phyloP scores from a whole-genome alignment of 1,284 basidiomycete genomes.

The Cutaneotrichosporon cyanovorans region DNA sequence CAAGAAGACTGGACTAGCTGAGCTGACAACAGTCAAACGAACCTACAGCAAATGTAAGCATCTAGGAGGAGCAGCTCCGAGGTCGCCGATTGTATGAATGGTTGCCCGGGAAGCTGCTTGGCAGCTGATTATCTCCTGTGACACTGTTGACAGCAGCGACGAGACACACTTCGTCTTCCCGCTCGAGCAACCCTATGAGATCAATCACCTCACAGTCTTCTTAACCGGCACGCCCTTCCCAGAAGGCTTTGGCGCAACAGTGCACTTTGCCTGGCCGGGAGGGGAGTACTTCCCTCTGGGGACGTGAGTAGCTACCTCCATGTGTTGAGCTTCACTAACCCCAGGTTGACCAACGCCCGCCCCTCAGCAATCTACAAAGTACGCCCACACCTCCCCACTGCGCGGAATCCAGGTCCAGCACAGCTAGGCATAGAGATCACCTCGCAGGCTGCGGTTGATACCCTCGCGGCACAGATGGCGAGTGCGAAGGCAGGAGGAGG shows the following conservation, averaged over 20 bases:
- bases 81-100: too few relatives aligned
- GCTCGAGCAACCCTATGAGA: conserved; percentile 63
- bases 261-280: conserved; percentile 83
- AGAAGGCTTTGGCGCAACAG: conserved; percentile 77
- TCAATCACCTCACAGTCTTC: conserved; percentile 87
- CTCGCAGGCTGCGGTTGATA: conserved; percentile 49
- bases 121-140: too few relatives aligned
- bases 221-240: conserved; percentile 77
- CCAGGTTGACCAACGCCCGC: conserved; percentile 80
- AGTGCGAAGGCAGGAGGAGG: conserved; percentile 41
- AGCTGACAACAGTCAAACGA: conserved; percentile 38
- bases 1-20: too few relatives aligned
- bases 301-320: conserved; percentile 54
- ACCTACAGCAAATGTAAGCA: conserved; percentile 42
- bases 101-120: too few relatives aligned
- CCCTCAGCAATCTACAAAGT: conserved; percentile 87
- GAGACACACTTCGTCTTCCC: conserved; percentile 79
- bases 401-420: conserved; percentile 32
- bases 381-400: conserved; percentile 51
- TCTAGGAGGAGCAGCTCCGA: too few relatives aligned
- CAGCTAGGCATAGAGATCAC: conserved; percentile 52
- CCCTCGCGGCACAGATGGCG: conserved; percentile 49
- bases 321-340: not conserved
- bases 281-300: conserved; percentile 81
- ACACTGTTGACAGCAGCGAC: conserved; percentile 46